Percentiles rank a stretch among this genome's conserved stretches.
These are phyloP conservation scores for Lasiodiplodia sp. DNA, from an alignment of 2,329 filamentous ascomycete genomes.

Conservation along the genomic window DNA sequence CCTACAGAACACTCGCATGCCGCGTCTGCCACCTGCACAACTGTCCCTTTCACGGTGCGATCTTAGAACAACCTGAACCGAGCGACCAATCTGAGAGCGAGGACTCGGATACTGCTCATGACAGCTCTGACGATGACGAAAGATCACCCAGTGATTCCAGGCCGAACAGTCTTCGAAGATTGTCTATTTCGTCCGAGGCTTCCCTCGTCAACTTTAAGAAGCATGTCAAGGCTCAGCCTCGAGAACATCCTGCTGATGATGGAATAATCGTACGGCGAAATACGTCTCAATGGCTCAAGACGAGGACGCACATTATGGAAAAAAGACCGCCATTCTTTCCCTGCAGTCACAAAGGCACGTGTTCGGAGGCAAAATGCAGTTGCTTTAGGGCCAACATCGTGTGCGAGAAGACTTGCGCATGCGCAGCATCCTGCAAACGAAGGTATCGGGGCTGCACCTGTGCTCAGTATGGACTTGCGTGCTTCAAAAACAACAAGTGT, in stretches of 20 bases:
- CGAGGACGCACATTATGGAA: constrained; percentile 63
- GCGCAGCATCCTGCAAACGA: constrained; percentile 65
- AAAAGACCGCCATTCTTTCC: constrained; percentile 67
- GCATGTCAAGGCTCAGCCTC: constrained; percentile 34
- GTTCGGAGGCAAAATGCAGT: constrained; percentile 65
- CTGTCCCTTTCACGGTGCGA: constrained; percentile 52
- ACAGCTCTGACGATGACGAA: constrained; percentile 23
- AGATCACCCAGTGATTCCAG: neutral
- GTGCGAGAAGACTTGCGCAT: constrained; percentile 78
- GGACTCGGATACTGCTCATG: constrained; percentile 6
- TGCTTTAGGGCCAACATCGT: constrained; percentile 69
- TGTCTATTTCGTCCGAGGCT: constrained; percentile 1
- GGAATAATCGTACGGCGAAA: neutral
- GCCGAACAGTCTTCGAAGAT: neutral
- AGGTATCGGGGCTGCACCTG: constrained; percentile 55
- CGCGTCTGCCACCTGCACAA: constrained; percentile 45
- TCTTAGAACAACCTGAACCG: constrained; percentile 40
- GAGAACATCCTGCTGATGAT: constrained; percentile 19
- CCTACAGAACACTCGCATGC: constrained; percentile 38
- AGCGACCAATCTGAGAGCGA: constrained; percentile 1
- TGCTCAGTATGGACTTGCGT: constrained; percentile 52
- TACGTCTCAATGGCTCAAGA: constrained; percentile 34
- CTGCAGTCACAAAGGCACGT: constrained; percentile 72
- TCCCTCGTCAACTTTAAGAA: constrained; percentile 31
- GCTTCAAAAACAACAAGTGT: constrained; percentile 57